Evolutionary conservation across 2,329 filamentous ascomycete species (phyloP), one percentile per base, ranked within the genome.

Genomic region (Ilyonectria mors-panacis): DNA sequence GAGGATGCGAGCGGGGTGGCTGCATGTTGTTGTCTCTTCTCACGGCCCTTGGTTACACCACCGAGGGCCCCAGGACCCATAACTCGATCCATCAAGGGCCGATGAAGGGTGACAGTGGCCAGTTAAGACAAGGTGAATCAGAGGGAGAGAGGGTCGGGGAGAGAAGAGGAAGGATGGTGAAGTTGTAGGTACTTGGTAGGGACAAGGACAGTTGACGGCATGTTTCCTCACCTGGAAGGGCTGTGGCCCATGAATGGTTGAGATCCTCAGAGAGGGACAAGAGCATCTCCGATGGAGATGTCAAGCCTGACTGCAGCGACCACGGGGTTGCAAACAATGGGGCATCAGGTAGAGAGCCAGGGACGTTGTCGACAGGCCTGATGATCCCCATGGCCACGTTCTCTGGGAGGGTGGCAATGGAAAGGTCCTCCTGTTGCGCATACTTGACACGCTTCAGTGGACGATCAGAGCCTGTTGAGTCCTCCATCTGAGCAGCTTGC

Each of bases 401-500:
- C 60, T 67, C 65, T 59, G 70, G 65, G 54, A 68, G 61, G 39
- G 63, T 44, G 50, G 68, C 63, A 61, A 53, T 42, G 39, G 68
- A 67, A 63, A 70, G 68, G 48, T 71, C 67, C 51, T 65, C 69
- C 50, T 62, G 56, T 56, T 59, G 70, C 62, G 62, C 69, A 62
- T 75, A 75, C 66, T 76, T 77, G 63, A 75, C 66, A 60, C 75
- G 75, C 75, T 77, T 77, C 53, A 66, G 63, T 48, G 75, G 75
- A 63, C 73, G 75, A 58, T 67, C 70, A 61, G 73, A 72, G 51
- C 69, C 75, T 63, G 72, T 64, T 17, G 70, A 71, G 60, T 69
- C 68, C 47, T 72, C 75, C 75, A 77, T 77, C 59, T 62, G 66
- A 69, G 67, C 67, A 63, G 66, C 59, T 69, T 60, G 26, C 61